Base-by-base conservation (phyloP, 805 yeast species). In the Lachancea fermentati region DNA sequence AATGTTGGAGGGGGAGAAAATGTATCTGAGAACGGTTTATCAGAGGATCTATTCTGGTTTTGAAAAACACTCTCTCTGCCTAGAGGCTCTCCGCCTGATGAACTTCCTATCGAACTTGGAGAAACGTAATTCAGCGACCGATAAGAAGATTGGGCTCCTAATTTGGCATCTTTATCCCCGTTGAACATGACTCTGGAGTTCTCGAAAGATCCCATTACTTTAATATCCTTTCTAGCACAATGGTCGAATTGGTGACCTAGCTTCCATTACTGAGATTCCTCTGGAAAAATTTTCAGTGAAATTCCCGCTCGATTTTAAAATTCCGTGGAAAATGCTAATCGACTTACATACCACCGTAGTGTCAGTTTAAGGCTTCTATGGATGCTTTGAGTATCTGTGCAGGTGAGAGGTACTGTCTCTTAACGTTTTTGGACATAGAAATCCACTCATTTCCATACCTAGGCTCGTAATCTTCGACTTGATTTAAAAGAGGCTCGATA, bases 401-500 rank as follows among this genome's bases (percentile, higher is more conserved):
- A 0, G 69, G 65, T 14, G 61, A 45, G 42, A 62, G 66, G 29
- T 67, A 72, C 30, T 71, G 66, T 47, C 73, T 75, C 8, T 58
- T 60, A 2, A 77, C 63, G n/a, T 62, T 59, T 50, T 85, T 83
- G 5, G 65, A 52, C 1, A 75, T 58, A 0, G 42, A 35, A 11
- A 72, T 69, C 93, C 94, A 87, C 5, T 61, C 54, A 1, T 61
- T 64, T 0, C 96, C 96, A 44, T 67, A 71, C 19, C 70, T 72
- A 1, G 91, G 85, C 31, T 73, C 78, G 2, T 72, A 75, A 3
- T 52, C 58, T 3, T 48, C 38, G 26, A 76, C 74, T 17, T 55
- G 53, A 4, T 49, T 43, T 17, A 70, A 45, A 29, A 79, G 52
- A 4, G 49, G 45, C 3, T 55, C 51, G n/a, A 60, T 32, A 11